These are phyloP conservation scores for Aspergillus sp. DNA, from an alignment of 2,329 filamentous ascomycete species.

Conservation along the genomic window DNA sequence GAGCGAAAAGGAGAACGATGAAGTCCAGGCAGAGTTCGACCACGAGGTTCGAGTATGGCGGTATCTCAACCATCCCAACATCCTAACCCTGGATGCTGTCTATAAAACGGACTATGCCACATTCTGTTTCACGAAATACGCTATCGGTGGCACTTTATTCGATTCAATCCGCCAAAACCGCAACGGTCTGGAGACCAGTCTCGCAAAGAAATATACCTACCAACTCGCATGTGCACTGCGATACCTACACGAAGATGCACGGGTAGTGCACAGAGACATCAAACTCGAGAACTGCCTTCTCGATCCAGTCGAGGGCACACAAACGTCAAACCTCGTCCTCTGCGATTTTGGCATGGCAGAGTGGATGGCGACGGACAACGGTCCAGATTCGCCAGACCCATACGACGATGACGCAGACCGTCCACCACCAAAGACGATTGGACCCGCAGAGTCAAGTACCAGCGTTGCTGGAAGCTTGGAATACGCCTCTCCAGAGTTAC, in stretches of 20 bases:
- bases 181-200: conserved; percentile 42
- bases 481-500: conserved; percentile 45
- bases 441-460: conserved; percentile 50
- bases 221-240: conserved; percentile 59
- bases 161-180: conserved; percentile 55
- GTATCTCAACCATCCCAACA: conserved; percentile 55
- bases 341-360: conserved; percentile 66
- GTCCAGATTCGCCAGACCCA: conserved; percentile 45
- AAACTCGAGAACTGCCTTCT: conserved; percentile 64
- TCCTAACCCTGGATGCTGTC: conserved; percentile 56
- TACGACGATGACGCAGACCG: conserved; percentile 41
- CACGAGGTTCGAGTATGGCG: conserved; percentile 64
- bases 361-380: conserved; percentile 54
- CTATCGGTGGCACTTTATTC: conserved; percentile 58
- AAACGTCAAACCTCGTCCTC: conserved; percentile 53
- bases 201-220: conserved; percentile 55
- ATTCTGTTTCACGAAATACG: conserved; percentile 60
- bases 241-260: conserved; percentile 61
- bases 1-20: conserved; percentile 56
- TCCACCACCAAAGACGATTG: conserved; percentile 45
- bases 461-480: conserved; percentile 56
- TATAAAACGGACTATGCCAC: conserved; percentile 63
- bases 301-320: conserved; percentile 45
- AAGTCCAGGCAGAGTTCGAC: conserved; percentile 60
- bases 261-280: conserved; percentile 60